phyloP scores from a whole-genome alignment of 164 flowering plant genomes.

The Cinnamomum chago region DNA sequence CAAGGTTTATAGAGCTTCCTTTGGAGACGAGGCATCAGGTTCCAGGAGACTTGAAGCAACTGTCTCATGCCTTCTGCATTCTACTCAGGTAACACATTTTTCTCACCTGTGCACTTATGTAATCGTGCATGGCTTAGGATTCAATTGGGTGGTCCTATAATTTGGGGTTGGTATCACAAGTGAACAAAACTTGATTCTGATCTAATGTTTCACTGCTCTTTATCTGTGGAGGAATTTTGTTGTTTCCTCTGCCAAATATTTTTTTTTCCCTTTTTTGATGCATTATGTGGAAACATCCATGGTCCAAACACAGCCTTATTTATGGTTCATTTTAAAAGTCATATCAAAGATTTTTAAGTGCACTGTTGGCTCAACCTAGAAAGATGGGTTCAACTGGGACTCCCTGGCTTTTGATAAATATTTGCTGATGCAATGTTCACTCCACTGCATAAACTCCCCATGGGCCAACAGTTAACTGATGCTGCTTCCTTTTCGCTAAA shows the following conservation, averaged over 20 bases:
- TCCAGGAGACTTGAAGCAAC: constrained; percentile 77
- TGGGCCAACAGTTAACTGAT: too few relatives aligned
- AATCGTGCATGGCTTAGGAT: neutral
- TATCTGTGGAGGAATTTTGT: neutral
- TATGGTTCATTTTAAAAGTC: neutral
- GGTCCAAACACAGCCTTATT: too few relatives aligned
- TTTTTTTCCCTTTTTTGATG: neutral
- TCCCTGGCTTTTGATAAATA: too few relatives aligned
- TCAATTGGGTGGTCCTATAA: neutral
- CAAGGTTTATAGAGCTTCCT: constrained; percentile 65
- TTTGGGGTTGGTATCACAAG: neutral
- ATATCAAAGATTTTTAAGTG: neutral
- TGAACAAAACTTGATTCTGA: neutral
- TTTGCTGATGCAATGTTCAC: too few relatives aligned
- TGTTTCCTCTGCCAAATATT: neutral
- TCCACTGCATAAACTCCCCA: too few relatives aligned
- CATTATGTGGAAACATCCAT: neutral
- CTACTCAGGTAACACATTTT: constrained; percentile 32
- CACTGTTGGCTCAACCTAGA: neutral
- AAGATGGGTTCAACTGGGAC: too few relatives aligned
- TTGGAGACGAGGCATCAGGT: constrained; percentile 64
- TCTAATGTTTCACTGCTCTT: neutral
- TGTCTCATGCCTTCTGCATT: constrained; percentile 70
- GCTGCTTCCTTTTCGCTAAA: too few relatives aligned
- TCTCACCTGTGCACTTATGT: neutral